Percentiles rank a stretch among this genome's conserved stretches.
These are phyloP conservation scores for Diaporthe vexans DNA, from an alignment of 2,329 filamentous ascomycete species.

Conservation along the genomic window DNA sequence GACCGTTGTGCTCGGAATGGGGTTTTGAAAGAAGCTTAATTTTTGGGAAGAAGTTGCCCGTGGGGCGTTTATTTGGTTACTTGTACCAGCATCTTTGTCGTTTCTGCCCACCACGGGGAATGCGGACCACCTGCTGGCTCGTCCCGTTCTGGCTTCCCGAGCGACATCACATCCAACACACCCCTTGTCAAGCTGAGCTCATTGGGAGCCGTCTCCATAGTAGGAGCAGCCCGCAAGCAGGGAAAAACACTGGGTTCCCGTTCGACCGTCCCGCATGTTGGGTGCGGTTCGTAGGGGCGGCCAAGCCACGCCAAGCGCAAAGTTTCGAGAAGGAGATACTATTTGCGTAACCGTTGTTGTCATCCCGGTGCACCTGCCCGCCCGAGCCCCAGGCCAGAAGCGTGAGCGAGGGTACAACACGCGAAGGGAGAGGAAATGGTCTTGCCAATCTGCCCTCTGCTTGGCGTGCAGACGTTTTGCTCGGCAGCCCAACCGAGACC, in stretches of 20 bases:
- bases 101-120: background rate
- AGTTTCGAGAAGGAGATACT: background rate
- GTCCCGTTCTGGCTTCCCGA: slow-evolving; percentile 7
- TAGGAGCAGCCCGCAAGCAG: background rate
- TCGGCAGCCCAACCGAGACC: slow-evolving; percentile 27
- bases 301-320: slow-evolving; percentile 28
- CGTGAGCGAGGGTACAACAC: background rate
- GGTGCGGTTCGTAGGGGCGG: background rate
- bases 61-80: slow-evolving; percentile 20
- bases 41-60: background rate
- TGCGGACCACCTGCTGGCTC: background rate
- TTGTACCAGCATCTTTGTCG: slow-evolving; percentile 14
- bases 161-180: slow-evolving; percentile 1
- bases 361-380: background rate
- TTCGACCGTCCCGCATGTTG: slow-evolving; percentile 18
- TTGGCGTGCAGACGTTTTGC: slow-evolving; percentile 15
- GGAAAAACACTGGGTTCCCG: slow-evolving; percentile 17
- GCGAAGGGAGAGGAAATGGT: background rate
- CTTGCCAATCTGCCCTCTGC: background rate
- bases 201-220: slow-evolving; percentile 11
- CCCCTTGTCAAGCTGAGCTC: slow-evolving; percentile 28
- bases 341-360: slow-evolving; percentile 11
- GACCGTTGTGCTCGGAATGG: slow-evolving; percentile 17
- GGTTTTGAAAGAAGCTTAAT: slow-evolving; percentile 19
- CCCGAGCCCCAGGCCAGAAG: background rate